Evolutionary conservation across 768 basidiomycete genomes (phyloP).

Genomic region (Boletellus ananas): DNA sequence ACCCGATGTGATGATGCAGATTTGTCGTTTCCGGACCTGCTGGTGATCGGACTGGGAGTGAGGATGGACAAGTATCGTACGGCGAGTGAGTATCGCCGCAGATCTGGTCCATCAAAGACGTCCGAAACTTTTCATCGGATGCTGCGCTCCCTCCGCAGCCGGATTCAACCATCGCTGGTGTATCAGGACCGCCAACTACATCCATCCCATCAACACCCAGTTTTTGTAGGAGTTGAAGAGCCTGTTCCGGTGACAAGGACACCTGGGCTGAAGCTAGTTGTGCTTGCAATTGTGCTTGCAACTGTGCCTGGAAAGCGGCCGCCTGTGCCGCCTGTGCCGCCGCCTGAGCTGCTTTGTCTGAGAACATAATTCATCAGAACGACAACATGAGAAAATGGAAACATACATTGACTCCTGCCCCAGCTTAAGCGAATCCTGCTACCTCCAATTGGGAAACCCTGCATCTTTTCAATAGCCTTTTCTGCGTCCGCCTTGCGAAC

Average conservation of each 20-base stretch:
- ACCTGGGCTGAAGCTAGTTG: constrained; percentile 25
- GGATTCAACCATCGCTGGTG: constrained; percentile 3
- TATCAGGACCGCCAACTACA: constrained; percentile 15
- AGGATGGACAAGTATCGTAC: constrained; percentile 22
- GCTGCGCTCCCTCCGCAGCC: constrained; percentile 16
- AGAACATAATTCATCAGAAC: constrained; percentile 4
- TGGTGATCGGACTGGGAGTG: constrained; percentile 14
- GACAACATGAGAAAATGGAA: neutral
- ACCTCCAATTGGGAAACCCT: constrained; percentile 92
- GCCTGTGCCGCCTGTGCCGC: constrained; percentile 81
- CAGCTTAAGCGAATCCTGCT: constrained; percentile 88
- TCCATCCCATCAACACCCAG: constrained; percentile 43
- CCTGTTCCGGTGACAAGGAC: constrained; percentile 56
- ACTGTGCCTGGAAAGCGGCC: constrained; percentile 56
- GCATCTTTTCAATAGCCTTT: constrained; percentile 92
- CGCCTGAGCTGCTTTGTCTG: constrained; percentile 89
- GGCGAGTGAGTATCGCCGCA: constrained; percentile 16
- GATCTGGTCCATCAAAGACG: constrained; percentile 19
- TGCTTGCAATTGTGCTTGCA: constrained; percentile 36
- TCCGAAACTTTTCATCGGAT: constrained; percentile 23
- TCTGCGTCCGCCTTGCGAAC: constrained; percentile 90
- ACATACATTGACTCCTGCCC: constrained; percentile 86
- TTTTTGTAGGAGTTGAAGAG: constrained; percentile 57
- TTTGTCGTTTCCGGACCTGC: constrained; percentile 12
- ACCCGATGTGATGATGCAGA: constrained; percentile 18